Evolutionary conservation across 345 rosid species (phyloP), one percentile per base, ranked within the genome.

Genomic region (Eucalyptus viminalis): DNA sequence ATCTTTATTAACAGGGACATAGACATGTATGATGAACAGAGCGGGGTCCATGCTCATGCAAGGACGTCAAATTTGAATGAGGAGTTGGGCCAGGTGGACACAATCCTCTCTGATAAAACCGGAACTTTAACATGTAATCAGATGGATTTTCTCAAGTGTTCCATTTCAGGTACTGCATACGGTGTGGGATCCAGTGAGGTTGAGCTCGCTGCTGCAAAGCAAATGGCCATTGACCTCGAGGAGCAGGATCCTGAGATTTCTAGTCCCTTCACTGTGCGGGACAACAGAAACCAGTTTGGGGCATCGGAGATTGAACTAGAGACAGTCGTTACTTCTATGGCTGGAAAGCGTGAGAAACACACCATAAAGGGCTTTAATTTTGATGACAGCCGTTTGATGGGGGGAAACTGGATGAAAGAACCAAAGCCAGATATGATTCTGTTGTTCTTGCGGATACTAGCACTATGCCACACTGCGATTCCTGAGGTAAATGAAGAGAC

Each of bases 61-160:
- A 93, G 99, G 58, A 98, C 99, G 44, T 98, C 99, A 72, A 98
- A 98, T 92, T 93, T 98, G 87, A 98, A 98, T 34, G 99, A 98
- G 92, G 99, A 98, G 94, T 93, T 98, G 93, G 99, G 99, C 86
- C 99, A 96, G 92, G 99, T 98, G 49, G 99, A 96, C 89, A 98
- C 99, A 0, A 97, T 98, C 89, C 98, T 98, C 43, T 98, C 99
- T 58, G 99, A 98, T 88, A 98, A 98, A 93, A 98, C 99, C 1
- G 99, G 99, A 88, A 98, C 99, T 24, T 93, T 98, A 94, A 98
- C 99, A 62, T 97, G 99, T 92, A 98, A 97, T 91, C 99, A 98
- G 92, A 98, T 98, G 99, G 99, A 98, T 92, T 98, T 97, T 93
- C 92, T 96, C 86, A 98, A 96, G 93, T 98, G 99, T 91, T 98